phyloP scores from a whole-genome alignment of 2,329 filamentous ascomycete species.

The Cordyceps cicadae region DNA sequence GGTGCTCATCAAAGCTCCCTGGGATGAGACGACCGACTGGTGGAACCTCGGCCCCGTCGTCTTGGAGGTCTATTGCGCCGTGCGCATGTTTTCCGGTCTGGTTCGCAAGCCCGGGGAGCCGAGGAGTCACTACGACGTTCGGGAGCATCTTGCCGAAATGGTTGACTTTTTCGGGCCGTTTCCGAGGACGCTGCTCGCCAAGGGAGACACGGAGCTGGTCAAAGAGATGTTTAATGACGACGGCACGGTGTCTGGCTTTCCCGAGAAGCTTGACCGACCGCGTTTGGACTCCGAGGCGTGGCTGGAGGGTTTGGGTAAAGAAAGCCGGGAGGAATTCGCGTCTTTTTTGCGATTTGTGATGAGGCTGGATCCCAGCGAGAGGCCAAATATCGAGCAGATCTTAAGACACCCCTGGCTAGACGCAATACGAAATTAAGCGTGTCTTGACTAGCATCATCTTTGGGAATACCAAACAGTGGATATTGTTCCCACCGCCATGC shows the following conservation, averaged over 20 bases:
- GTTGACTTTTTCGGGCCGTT: constrained; percentile 16
- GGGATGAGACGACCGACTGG: constrained; percentile 15
- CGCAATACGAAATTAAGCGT: not conserved
- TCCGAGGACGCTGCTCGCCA: constrained; percentile 12
- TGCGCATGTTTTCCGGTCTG: constrained; percentile 14
- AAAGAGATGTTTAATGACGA: constrained; percentile 8
- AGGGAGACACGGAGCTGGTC: constrained; percentile 11
- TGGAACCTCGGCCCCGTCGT: constrained; percentile 19
- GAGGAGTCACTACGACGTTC: constrained; percentile 11
- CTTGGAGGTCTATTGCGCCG: constrained; percentile 13
- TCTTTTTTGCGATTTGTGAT: constrained; percentile 14
- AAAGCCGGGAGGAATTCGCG: constrained; percentile 11
- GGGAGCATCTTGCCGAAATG: constrained; percentile 14
- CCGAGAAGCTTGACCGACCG: not conserved
- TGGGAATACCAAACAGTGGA: too few relatives aligned
- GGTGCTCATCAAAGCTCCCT: constrained; percentile 18
- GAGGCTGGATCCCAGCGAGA: constrained; percentile 15
- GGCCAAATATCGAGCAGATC: not conserved
- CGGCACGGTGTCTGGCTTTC: constrained; percentile 4
- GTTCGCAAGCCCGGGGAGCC: not conserved
- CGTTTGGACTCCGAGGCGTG: not conserved
- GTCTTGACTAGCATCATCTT: not conserved
- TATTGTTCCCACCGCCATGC: too few relatives aligned
- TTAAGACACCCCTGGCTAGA: not conserved
- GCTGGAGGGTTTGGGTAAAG: not conserved